Percentiles rank a stretch among this genome's conserved stretches.
These are phyloP conservation scores for Colletotrichum magnum DNA, from an alignment of 2,329 filamentous ascomycete genomes.

Conservation along the genomic window DNA sequence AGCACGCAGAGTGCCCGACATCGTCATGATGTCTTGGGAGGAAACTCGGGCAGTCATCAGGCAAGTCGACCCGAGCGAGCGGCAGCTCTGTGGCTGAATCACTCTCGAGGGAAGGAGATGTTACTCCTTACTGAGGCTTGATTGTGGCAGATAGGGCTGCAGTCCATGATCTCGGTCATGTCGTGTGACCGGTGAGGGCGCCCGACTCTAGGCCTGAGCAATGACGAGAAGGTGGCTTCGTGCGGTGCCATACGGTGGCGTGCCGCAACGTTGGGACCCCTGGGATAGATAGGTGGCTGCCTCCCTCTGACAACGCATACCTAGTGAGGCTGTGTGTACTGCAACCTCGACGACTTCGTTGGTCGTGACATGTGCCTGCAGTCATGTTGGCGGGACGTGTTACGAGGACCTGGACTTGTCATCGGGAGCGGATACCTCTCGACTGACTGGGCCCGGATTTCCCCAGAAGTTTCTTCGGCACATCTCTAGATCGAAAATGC, in stretches of 20 bases:
- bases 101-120: not conserved
- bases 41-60: conserved; percentile 4
- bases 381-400: conserved; percentile 6
- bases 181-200: conserved; percentile 15
- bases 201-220: not conserved
- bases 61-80: conserved; percentile 21
- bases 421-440: not conserved
- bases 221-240: conserved; percentile 18
- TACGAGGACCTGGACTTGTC: not conserved
- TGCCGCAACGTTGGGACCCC: conserved; percentile 2
- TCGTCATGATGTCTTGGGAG: conserved; percentile 21
- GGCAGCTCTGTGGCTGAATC: not conserved
- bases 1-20: conserved; percentile 7
- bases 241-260: not conserved
- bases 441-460: not conserved
- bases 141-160: conserved; percentile 34
- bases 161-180: conserved; percentile 27
- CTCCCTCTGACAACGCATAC: conserved; percentile 21
- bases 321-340: conserved; percentile 8
- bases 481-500: not conserved
- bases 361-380: conserved; percentile 10
- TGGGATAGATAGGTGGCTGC: conserved; percentile 2
- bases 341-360: conserved; percentile 1
- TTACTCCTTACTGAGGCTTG: not conserved
- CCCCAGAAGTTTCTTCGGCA: conserved; percentile 4